Base-by-base conservation (phyloP, 2,329 filamentous ascomycete genomes). In the Biscogniauxia sp. region DNA sequence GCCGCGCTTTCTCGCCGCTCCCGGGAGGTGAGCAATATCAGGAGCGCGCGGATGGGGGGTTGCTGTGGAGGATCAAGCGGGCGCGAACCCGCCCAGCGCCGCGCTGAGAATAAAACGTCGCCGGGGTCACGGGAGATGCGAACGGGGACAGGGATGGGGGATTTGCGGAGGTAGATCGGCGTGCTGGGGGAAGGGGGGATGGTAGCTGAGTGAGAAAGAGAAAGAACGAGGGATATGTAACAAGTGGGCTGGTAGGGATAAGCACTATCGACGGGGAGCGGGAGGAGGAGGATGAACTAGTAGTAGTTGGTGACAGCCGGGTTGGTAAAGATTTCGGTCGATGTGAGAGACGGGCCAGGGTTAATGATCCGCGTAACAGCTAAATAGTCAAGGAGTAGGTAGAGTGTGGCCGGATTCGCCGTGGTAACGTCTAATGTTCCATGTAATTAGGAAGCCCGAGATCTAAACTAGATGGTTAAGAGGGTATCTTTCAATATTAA, bases 1-100 rank as follows among this genome's bases (percentile, higher is more conserved):
- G 72, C 69, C 72, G 49, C 65, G 68, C 1, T 79, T 76, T 61
- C 80, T 79, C 64, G 61, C 1, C 66, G 66, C 2, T 79, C 80
- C 0, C 86, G 82, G 78, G 79, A 81, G 62, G 66, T 86, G 4
- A 84, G 80, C 61, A 87, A 86, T 66, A 61, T 85, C 5, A 84
- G 84, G 0, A 73, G 74, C 37, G 37, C 37, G 37, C 13, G 37
- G 37, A 45, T 4, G 37, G 6, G 2, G 37, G 37, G 13, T 7
- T 11, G 32, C 32, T 11, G 32, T 45, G 37, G 37, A 15, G 37
- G 17, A 75, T 84, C 23, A 73, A 75, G 3, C 76, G 60, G 77
- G 80, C 0, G 76, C 79, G 23, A 77, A 76, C 60, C 73, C 79
- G 4, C 72, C 74, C 1, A 79, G 81, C 0, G 65, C 78, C 0